These are phyloP conservation scores for Pseudonectria buxi DNA, from an alignment of 2,329 filamentous ascomycete species.

Conservation along the genomic window DNA sequence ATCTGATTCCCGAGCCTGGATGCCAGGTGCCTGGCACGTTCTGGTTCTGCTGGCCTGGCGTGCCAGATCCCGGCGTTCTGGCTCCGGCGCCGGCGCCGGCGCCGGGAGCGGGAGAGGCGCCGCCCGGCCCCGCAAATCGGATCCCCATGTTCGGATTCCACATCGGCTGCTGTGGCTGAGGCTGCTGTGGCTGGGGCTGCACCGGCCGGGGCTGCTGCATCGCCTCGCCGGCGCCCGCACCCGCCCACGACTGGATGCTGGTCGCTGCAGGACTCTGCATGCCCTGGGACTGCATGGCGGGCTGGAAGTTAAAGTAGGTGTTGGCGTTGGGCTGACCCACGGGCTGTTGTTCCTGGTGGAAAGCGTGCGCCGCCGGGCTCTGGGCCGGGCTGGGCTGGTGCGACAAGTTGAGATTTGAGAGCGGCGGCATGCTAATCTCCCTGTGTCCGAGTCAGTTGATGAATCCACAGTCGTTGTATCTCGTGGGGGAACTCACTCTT, in stretches of 20 bases:
- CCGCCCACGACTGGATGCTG: constrained; percentile 53
- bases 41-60: constrained; percentile 19
- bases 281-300: not conserved
- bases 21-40: constrained; percentile 47
- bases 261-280: constrained; percentile 33
- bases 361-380: constrained; percentile 10
- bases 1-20: constrained; percentile 50
- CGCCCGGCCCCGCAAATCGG: constrained; percentile 54
- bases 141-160: constrained; percentile 82
- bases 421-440: constrained; percentile 45
- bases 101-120: constrained; percentile 12
- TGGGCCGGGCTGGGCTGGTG: constrained; percentile 21
- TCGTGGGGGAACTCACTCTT: constrained; percentile 51
- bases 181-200: constrained; percentile 32
- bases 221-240: constrained; percentile 38
- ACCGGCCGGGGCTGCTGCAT: constrained; percentile 50
- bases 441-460: constrained; percentile 23
- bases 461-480: not conserved
- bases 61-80: no score
- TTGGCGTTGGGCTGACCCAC: constrained; percentile 16
- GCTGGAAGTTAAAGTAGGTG: constrained; percentile 16
- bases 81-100: no score
- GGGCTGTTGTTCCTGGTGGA: constrained; percentile 12
- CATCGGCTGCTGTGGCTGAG: constrained; percentile 29
- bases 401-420: constrained; percentile 37